phyloP scores from a whole-genome alignment of 768 basidiomycete species.

The Leccinum arenicola region DNA sequence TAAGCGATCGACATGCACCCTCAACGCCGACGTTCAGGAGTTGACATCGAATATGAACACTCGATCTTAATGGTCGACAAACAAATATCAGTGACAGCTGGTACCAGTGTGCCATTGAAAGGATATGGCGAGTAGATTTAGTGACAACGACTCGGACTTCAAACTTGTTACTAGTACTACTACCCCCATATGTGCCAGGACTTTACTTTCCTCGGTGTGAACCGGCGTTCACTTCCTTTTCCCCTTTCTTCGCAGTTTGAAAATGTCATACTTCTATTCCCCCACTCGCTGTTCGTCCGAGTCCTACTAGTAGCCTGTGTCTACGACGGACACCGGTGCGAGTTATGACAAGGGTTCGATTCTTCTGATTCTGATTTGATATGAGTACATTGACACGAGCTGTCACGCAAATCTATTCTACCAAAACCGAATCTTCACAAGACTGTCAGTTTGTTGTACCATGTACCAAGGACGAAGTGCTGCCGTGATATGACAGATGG shows the following conservation, averaged over 20 bases:
- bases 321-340: too few species aligned
- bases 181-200: too few species aligned
- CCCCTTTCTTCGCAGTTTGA: not conserved
- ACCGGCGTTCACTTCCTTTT: not conserved
- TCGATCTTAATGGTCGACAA: not conserved
- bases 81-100: not conserved
- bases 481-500: not conserved
- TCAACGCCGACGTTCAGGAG: not conserved
- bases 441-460: not conserved
- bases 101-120: not conserved
- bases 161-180: too few species aligned
- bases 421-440: not conserved
- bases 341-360: too few species aligned
- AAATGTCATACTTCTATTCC: not conserved
- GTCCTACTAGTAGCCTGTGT: too few species aligned
- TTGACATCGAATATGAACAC: not conserved
- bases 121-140: not conserved
- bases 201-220: not conserved
- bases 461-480: not conserved
- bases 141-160: too few species aligned
- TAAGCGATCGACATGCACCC: not conserved
- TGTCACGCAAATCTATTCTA: not conserved
- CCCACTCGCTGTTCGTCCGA: not conserved
- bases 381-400: not conserved
- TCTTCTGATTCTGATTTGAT: not conserved